Base-by-base conservation (phyloP, 2,329 filamentous ascomycete genomes). In the Talaromyces rugulosus region DNA sequence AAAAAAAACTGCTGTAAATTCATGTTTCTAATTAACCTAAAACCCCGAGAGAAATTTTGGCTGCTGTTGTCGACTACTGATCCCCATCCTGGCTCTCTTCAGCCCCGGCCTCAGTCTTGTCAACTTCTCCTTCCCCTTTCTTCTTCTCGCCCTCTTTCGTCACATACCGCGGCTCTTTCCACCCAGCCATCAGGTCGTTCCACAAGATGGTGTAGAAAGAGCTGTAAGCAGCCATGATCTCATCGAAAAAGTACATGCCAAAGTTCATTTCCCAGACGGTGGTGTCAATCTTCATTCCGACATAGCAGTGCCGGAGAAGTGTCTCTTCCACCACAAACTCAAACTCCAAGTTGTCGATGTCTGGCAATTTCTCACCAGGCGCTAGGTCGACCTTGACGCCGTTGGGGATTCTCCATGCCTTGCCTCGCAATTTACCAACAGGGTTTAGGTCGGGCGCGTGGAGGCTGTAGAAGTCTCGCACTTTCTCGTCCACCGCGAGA, bases 261-360 rank as follows among this genome's bases (percentile, higher is more conserved):
- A 81, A 80, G 64, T 82, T 83, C 28, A 90, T 74, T 62, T 86
- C 78, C 65, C 81, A 84, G 9, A 90, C 76, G 0, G 73, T 76
- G 0, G 84, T 74, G 30, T 82, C 79, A 36, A 90, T 68, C 72
- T 87, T 89, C 81, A 89, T 84, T 0, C 91, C 90, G 0, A 82
- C 74, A 62, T 84, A 83, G 69, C 89, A 85, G 60, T 84, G 78
- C 31, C 78, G 63, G 18, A 89, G 75, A 2, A 85, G 72, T 4
- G 81, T 73, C 30, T 86, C 83, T 63, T 96, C 92, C 3, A 96
- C 70, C 69, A 89, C 85, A 66, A 96, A 88, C 12, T 81, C 77
- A 56, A 80, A 80, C 59, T 77, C 62, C 69, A 70, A 69, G 23
- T 69, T 63, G 12, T 63, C n/a, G 18, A 61, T 58, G n/a, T 58